Evolutionary conservation across 2,329 filamentous ascomycete genomes (phyloP).

Genomic region (Plenodomus biglobosus): DNA sequence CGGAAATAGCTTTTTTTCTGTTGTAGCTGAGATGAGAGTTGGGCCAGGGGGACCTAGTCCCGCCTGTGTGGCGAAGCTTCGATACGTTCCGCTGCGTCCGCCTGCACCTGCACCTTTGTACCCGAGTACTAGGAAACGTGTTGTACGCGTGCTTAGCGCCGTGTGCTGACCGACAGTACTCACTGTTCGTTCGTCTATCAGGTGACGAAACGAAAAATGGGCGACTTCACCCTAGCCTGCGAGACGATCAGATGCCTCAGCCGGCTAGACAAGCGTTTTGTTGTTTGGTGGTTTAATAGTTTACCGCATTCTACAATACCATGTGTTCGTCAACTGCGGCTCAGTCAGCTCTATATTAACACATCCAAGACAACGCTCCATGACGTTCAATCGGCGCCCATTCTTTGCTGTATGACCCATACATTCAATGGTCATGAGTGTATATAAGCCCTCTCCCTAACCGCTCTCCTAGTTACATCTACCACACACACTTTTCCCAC

Average conservation of each 20-base stretch:
- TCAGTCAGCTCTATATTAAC: conserved; percentile 34
- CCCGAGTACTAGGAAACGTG: conserved; percentile 12
- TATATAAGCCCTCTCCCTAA: conserved; percentile 19
- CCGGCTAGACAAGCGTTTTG: conserved; percentile 16
- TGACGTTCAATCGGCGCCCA: not conserved
- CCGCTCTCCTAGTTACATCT: not conserved
- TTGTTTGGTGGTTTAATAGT: conserved; percentile 9
- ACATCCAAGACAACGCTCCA: conserved; percentile 4
- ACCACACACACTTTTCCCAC: not conserved
- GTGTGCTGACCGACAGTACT: conserved; percentile 29
- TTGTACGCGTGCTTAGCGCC: conserved; percentile 18
- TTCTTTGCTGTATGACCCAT: not conserved
- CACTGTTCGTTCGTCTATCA: conserved; percentile 19
- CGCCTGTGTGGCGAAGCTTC: conserved; percentile 31
- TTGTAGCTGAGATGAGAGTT: not conserved
- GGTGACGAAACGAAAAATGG: conserved; percentile 24
- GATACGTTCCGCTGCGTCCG: conserved; percentile 22
- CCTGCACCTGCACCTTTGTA: conserved; percentile 22
- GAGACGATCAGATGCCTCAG: conserved; percentile 22
- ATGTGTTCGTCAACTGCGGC: conserved; percentile 28
- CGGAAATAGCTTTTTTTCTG: conserved; percentile 3
- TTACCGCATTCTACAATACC: conserved; percentile 17
- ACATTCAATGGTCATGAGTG: not conserved
- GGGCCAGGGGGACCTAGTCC: conserved; percentile 3
- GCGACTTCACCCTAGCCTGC: conserved; percentile 17